phyloP scores from a whole-genome alignment of 345 rosid species.

The Moricandia moricandioides region DNA sequence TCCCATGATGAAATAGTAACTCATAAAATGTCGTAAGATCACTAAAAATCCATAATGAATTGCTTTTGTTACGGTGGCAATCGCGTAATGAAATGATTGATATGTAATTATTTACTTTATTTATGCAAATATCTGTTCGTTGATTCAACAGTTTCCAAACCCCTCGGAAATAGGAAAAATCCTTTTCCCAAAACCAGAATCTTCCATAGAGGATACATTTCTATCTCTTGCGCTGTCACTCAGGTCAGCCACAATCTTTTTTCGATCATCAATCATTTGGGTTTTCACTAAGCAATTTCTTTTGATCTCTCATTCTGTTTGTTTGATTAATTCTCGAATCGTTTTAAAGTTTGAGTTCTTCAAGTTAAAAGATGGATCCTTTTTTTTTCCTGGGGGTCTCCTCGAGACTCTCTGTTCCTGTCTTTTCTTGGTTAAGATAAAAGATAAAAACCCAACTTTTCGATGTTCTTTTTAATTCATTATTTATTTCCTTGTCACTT shows the following conservation, averaged over 20 bases:
- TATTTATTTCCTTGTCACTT: neutral
- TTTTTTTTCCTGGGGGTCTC: neutral
- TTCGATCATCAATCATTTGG: neutral
- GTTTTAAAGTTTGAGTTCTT: neutral
- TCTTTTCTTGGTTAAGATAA: neutral
- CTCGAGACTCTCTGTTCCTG: neutral
- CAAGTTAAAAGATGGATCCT: constrained; percentile 26
- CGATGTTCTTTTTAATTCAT: neutral
- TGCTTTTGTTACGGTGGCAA: no score
- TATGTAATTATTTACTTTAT: neutral
- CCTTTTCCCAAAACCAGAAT: neutral
- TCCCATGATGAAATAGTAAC: no score
- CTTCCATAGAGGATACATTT: neutral
- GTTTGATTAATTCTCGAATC: neutral
- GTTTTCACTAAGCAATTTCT: neutral
- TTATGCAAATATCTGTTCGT: neutral
- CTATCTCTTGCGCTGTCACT: neutral
- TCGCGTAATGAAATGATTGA: no score
- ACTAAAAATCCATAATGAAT: no score
- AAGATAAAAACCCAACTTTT: neutral
- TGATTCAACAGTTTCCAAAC: constrained; percentile 4
- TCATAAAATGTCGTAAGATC: no score
- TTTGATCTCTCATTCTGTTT: neutral
- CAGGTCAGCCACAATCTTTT: neutral
- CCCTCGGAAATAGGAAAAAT: neutral